A percentile compares a stretch with the other conserved stretches of the same genome.
These are phyloP conservation scores for Fusarium longipes DNA, from an alignment of 2,329 filamentous ascomycete genomes.

Conservation along the genomic window DNA sequence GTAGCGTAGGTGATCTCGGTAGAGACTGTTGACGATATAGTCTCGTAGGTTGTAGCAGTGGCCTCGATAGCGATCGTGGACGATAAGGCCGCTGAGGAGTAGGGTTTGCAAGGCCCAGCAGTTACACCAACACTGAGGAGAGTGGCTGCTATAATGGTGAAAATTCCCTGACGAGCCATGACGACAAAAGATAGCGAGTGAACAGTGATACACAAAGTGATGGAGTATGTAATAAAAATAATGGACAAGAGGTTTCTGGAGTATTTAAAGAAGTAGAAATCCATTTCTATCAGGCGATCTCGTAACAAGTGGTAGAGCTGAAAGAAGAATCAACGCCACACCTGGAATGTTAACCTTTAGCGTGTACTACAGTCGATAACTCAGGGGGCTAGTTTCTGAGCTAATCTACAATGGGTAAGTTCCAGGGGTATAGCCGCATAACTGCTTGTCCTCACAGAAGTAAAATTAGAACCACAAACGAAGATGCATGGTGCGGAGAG, in stretches of 20 bases:
- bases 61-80: not conserved
- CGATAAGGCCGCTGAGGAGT: not conserved
- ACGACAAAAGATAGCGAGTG: not conserved
- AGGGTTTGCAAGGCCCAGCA: constrained; percentile 9
- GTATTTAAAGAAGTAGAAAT: not conserved
- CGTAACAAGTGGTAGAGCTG: not conserved
- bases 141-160: constrained; percentile 1
- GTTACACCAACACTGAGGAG: not conserved
- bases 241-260: not conserved
- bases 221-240: not conserved
- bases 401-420: not conserved
- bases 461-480: too few species aligned
- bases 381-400: not conserved
- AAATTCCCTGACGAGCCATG: constrained; percentile 11
- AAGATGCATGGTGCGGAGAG: too few species aligned
- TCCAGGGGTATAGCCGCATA: not conserved
- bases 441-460: too few species aligned
- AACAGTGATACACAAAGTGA: constrained; percentile 5
- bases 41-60: not conserved
- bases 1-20: not conserved
- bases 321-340: not conserved
- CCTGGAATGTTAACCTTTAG: not conserved
- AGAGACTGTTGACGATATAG: not conserved
- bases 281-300: not conserved
- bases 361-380: constrained; percentile 1